Conservation (phyloP, 345 rosid genomes). For the Moricandia arvensis region DNA sequence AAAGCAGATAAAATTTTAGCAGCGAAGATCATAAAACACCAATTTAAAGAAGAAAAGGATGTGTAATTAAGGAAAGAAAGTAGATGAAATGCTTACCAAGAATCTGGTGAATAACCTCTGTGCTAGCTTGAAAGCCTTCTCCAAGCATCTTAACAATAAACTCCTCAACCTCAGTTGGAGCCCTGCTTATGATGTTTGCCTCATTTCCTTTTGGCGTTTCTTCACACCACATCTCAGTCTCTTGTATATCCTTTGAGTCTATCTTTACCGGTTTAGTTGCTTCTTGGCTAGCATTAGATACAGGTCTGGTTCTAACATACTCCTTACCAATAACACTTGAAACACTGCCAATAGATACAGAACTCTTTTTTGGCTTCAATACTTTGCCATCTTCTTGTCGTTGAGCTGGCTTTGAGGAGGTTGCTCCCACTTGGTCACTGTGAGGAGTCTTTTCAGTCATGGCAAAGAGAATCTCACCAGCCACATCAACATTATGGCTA, state of each 20-base stretch:
- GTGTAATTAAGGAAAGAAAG: neutral
- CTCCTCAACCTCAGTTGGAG: slow-evolving; percentile 42
- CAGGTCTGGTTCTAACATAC: slow-evolving; percentile 39
- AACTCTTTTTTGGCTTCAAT: slow-evolving; percentile 32
- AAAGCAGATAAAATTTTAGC: slow-evolving; percentile 21
- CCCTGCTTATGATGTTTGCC: slow-evolving; percentile 18
- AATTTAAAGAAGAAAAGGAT: slow-evolving; percentile 7
- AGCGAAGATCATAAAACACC: slow-evolving; percentile 22
- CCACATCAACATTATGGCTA: slow-evolving; percentile 33
- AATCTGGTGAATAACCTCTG: slow-evolving; percentile 45
- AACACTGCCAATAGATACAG: slow-evolving; percentile 47
- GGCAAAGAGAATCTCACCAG: slow-evolving; percentile 50
- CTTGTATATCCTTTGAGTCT: slow-evolving; percentile 47
- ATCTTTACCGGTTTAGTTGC: slow-evolving; percentile 49
- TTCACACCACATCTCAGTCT: slow-evolving; percentile 41
- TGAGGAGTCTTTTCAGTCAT: slow-evolving; percentile 25
- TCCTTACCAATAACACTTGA: slow-evolving; percentile 49
- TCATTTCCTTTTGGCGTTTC: slow-evolving; percentile 14
- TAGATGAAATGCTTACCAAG: slow-evolving; percentile 43
- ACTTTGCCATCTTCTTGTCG: neutral
- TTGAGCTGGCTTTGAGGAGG: neutral
- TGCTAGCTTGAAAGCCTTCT: slow-evolving; percentile 56
- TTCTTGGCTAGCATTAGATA: slow-evolving; percentile 30
- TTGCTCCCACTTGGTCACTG: slow-evolving; percentile 4
- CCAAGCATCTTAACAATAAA: slow-evolving; percentile 54